Conservation (phyloP, 805 yeast species). For the Tetrapisispora iriomotensis region DNA sequence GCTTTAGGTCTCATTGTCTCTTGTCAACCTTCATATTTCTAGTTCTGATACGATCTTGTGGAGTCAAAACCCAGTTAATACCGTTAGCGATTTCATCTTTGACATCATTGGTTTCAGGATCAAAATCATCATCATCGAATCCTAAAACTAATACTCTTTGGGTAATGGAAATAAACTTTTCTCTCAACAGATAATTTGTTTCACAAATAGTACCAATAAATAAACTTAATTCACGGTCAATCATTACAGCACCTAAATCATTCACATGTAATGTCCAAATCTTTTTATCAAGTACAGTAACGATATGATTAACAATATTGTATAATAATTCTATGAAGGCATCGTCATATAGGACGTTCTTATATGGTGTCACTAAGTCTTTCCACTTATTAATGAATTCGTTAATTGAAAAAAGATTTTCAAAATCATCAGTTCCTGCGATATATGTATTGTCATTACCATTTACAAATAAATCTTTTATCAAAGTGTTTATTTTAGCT, state of each 20-base stretch:
- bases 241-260: constrained; percentile 70
- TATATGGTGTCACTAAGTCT: constrained; percentile 53
- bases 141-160: constrained; percentile 78
- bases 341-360: constrained; percentile 43
- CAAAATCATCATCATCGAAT: constrained; percentile 57
- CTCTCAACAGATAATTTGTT: constrained; percentile 63
- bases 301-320: constrained; percentile 43
- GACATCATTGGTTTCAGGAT: constrained; percentile 23
- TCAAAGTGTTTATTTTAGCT: constrained; percentile 33
- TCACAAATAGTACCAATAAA: constrained; percentile 68
- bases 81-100: constrained; percentile 34
- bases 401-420: constrained; percentile 30
- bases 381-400: constrained; percentile 60
- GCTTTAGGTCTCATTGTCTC: too few species aligned
- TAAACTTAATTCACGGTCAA: constrained; percentile 72
- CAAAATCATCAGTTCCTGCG: constrained; percentile 28
- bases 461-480: constrained; percentile 34
- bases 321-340: constrained; percentile 42
- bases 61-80: constrained; percentile 66
- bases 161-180: constrained; percentile 68
- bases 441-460: constrained; percentile 19
- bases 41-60: constrained; percentile 59
- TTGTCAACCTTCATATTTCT: constrained; percentile 43
- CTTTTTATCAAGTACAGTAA: constrained; percentile 52
- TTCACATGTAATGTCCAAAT: constrained; percentile 62